phyloP scores from a whole-genome alignment of 73 alveolate genomes.

The Durusdinium trenchii region DNA sequence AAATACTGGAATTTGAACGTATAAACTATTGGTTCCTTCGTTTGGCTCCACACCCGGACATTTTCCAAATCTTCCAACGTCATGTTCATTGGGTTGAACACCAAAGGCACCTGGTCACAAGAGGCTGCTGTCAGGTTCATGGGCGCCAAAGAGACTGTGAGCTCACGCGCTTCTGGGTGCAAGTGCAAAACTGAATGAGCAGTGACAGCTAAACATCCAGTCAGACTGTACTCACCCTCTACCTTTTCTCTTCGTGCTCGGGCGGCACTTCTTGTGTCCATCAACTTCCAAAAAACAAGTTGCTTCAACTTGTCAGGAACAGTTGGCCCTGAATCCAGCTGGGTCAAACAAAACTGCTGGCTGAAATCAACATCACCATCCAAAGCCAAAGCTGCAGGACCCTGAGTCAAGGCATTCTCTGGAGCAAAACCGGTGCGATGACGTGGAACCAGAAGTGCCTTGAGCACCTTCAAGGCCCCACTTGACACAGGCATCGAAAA shows the following conservation, averaged over 20 bases:
- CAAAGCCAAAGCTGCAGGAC: neutral
- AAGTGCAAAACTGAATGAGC: neutral
- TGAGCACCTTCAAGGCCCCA: neutral
- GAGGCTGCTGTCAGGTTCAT: neutral
- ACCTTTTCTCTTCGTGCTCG: neutral
- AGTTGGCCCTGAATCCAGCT: neutral
- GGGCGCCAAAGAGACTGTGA: neutral
- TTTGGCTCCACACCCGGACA: neutral
- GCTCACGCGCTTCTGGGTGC: neutral
- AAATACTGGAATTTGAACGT: neutral
- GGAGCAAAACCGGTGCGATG: neutral
- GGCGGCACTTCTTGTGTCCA: neutral
- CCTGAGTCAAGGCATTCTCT: neutral
- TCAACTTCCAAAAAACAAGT: neutral
- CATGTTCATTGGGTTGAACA: neutral
- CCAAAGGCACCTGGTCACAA: neutral
- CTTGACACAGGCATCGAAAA: neutral
- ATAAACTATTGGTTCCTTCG: neutral
- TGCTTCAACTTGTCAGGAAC: neutral
- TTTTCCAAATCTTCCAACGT: neutral
- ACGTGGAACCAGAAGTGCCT: neutral
- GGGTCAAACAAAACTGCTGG: no score
- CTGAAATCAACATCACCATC: neutral
- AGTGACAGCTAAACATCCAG: neutral
- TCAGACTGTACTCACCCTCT: neutral